Conservation (phyloP, 2,329 filamentous ascomycete genomes). For the Cladophialophora chaetospira region DNA sequence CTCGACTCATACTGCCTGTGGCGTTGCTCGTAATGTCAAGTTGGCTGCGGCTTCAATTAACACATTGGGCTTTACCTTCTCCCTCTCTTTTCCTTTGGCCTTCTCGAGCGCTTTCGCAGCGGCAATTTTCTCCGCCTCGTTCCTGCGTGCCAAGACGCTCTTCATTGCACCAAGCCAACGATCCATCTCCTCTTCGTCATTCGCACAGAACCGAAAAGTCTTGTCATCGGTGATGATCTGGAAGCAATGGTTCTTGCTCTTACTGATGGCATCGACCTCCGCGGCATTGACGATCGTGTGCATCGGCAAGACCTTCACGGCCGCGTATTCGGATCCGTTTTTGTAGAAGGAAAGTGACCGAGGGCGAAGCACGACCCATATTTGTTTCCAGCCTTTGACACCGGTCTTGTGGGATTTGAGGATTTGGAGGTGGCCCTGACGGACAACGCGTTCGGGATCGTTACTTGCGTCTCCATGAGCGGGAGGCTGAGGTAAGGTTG, state of each 20-base stretch:
- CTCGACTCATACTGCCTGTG: slow-evolving; percentile 1
- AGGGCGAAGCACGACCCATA: slow-evolving; percentile 88
- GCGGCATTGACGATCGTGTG: slow-evolving; percentile 82
- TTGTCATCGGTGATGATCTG: slow-evolving; percentile 95
- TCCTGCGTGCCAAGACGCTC: slow-evolving; percentile 52
- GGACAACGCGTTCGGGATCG: slow-evolving; percentile 87
- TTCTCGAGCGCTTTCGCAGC: slow-evolving; percentile 13
- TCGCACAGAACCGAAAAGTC: slow-evolving; percentile 73
- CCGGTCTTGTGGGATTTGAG: slow-evolving; percentile 76
- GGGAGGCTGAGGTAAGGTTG: slow-evolving; percentile 55
- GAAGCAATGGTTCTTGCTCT: slow-evolving; percentile 81
- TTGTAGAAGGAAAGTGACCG: slow-evolving; percentile 89
- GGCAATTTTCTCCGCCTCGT: slow-evolving; percentile 21
- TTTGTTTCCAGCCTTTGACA: slow-evolving; percentile 89
- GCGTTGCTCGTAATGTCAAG: slow-evolving; percentile 7
- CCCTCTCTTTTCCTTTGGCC: slow-evolving; percentile 3
- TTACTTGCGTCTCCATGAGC: slow-evolving; percentile 55
- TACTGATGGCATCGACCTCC: slow-evolving; percentile 84
- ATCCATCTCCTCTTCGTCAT: slow-evolving; percentile 78
- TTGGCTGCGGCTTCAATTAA: slow-evolving; percentile 12
- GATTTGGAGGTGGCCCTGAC: slow-evolving; percentile 86
- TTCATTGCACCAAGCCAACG: slow-evolving; percentile 90
- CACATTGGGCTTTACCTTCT: slow-evolving; percentile 1
- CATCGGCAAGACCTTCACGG: slow-evolving; percentile 78
- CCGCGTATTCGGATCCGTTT: slow-evolving; percentile 85